Conservation (phyloP, 1,284 basidiomycete species). For the Peniophora sp. region DNA sequence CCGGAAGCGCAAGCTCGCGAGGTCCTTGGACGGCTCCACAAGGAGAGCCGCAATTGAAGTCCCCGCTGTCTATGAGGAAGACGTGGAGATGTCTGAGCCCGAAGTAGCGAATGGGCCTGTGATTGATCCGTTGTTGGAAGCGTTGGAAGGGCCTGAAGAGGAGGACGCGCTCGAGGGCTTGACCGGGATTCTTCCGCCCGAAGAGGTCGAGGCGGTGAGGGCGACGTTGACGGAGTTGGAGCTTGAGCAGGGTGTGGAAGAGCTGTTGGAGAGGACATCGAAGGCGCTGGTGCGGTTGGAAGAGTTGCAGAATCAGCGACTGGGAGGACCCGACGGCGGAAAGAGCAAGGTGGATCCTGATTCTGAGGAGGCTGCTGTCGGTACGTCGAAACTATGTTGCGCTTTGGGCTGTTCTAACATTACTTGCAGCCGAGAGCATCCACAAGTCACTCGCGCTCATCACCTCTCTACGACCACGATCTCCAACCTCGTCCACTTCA, state of each 20-base stretch:
- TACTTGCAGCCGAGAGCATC: conserved; percentile 56
- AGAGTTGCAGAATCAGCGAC: conserved; percentile 51
- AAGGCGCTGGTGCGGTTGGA: conserved; percentile 54
- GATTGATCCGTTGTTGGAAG: conserved; percentile 6
- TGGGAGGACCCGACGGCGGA: conserved; percentile 37
- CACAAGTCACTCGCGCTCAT: conserved; percentile 60
- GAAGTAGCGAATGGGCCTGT: conserved; percentile 4
- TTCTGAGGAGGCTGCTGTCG: conserved; percentile 74
- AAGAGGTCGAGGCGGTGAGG: conserved; percentile 48
- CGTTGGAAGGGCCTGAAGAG: conserved; percentile 4
- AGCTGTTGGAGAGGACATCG: conserved; percentile 56
- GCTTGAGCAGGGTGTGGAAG: conserved; percentile 58
- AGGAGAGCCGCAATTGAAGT: neutral
- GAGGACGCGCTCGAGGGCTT: conserved; percentile 25
- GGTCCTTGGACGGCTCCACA: neutral
- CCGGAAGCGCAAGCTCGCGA: conserved; percentile 15
- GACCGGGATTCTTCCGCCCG: conserved; percentile 35
- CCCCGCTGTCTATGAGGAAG: conserved; percentile 3
- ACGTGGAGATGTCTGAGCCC: conserved; percentile 7
- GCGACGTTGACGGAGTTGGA: conserved; percentile 48
- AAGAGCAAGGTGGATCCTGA: conserved; percentile 43
- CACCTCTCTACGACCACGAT: conserved; percentile 61
- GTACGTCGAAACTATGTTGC: conserved; percentile 30
- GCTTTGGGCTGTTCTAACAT: conserved; percentile 9
- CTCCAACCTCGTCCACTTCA: conserved; percentile 31